Conservation (phyloP, 192 early-diverging fungal species). For the Phlyctochytrium bullatum region DNA sequence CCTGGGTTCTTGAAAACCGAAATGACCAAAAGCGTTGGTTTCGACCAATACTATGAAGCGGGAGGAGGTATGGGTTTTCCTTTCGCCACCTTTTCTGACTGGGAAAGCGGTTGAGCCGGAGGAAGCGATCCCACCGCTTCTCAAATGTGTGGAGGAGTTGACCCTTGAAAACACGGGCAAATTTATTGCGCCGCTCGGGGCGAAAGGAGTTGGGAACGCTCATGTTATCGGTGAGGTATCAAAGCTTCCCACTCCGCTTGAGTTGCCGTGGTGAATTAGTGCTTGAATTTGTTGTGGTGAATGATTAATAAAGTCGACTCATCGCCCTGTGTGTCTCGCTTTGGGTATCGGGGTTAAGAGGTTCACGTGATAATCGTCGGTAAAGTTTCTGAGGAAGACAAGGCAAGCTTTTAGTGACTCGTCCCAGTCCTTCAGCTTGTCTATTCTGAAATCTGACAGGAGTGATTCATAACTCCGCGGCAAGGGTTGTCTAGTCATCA, state of each 20-base stretch:
- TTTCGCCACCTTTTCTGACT: neutral
- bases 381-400: too few relatives aligned
- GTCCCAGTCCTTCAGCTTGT: too few relatives aligned
- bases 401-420: too few relatives aligned
- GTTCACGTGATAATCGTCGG: too few relatives aligned
- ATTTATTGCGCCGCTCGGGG: neutral
- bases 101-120: neutral
- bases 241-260: neutral
- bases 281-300: too few relatives aligned
- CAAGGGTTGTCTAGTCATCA: too few relatives aligned
- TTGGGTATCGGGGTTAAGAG: too few relatives aligned
- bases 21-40: neutral
- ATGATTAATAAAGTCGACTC: too few relatives aligned
- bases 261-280: neutral
- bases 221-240: neutral
- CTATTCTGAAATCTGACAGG: too few relatives aligned
- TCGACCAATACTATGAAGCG: neutral
- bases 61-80: neutral
- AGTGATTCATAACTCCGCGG: too few relatives aligned
- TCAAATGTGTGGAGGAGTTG: neutral
- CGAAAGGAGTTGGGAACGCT: neutral
- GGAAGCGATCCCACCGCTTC: neutral
- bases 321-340: too few relatives aligned
- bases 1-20: neutral
- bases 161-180: neutral